Evolutionary conservation across 1,139 yeast genomes (phyloP), one percentile per base, ranked within the genome.

Genomic region (Geotrichum phurueaensis): DNA sequence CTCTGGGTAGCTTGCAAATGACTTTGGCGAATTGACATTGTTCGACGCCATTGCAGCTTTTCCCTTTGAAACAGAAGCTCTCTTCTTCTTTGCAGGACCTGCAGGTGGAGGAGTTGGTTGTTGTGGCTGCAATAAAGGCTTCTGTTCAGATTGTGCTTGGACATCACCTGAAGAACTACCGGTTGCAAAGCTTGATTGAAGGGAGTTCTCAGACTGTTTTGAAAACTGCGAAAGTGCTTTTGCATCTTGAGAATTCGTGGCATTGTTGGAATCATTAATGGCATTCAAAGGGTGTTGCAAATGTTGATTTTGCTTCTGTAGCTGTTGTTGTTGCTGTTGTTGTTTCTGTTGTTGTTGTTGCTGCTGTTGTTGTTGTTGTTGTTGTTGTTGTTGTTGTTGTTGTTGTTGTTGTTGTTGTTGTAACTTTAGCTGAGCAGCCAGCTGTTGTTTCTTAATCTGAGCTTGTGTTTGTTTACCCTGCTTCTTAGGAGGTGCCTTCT

Each of bases 31-130:
- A 10, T 33, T 33, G 13, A 33, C n/a, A 33, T 15, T 33, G 13
- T 33, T 33, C n/a, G 39, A 12, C 4, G 39, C 39, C 39, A 33
- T 33, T 33, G 39, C n/a, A 5, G 39, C 39, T 15, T 67, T 67
- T 7, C 68, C 70, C 15, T 71, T 65, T 3, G 72, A 69, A 0
- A 71, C 63, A 29, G 51, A 52, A 23, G 29, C 58, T 55, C 54
- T 45, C 54, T 62, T n/a, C 51, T 54, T 49, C 56, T 65, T 50
- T 57, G 64, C 55, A 61, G 27, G 25, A 20, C 56, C 29, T 29
- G 54, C 49, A 54, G 56, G 6, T 27, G 57, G 65, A 31, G 51
- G 45, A 22, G 53, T 63, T 18, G 54, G 63, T 50, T 51, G 57
- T 33, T 18, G 36, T n/a, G 18, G 36, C 18, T 18, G 36, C 56